A percentile compares a stretch with the other conserved stretches of the same genome.
phyloP scores from a whole-genome alignment of 805 yeast genomes.

The Saccharomycopsis malanga region DNA sequence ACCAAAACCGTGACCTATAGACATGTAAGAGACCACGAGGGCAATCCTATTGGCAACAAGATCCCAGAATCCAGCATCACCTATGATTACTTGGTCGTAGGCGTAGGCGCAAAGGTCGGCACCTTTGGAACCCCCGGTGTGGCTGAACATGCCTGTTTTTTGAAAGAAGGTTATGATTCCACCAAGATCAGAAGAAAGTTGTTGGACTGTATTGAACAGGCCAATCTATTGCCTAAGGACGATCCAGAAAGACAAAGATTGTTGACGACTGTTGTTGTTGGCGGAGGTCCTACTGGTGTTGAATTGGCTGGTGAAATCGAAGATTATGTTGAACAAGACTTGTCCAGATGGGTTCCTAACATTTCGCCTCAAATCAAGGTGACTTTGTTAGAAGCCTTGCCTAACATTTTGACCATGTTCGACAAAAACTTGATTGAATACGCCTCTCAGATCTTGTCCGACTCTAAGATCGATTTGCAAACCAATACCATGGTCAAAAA shows the following conservation, averaged over 20 bases:
- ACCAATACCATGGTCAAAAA: slow-evolving; percentile 85
- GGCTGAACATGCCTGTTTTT: slow-evolving; percentile 75
- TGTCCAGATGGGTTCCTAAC: slow-evolving; percentile 82
- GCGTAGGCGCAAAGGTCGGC: slow-evolving; percentile 93
- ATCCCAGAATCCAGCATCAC: slow-evolving; percentile 35
- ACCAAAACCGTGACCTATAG: slow-evolving; percentile 57
- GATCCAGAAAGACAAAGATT: slow-evolving; percentile 79
- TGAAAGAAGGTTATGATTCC: slow-evolving; percentile 87
- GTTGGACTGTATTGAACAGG: slow-evolving; percentile 85
- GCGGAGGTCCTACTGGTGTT: slow-evolving; percentile 76
- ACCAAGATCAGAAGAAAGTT: slow-evolving; percentile 73
- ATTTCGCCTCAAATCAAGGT: slow-evolving; percentile 77
- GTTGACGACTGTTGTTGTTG: slow-evolving; percentile 84
- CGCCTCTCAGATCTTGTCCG: slow-evolving; percentile 71
- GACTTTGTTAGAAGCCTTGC: slow-evolving; percentile 83
- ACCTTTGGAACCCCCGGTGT: slow-evolving; percentile 96
- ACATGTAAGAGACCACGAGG: slow-evolving; percentile 37
- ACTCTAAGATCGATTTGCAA: slow-evolving; percentile 61
- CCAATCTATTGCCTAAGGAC: slow-evolving; percentile 63
- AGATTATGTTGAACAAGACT: slow-evolving; percentile 89
- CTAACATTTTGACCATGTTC: slow-evolving; percentile 75
- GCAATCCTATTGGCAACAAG: slow-evolving; percentile 25
- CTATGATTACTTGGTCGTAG: slow-evolving; percentile 83
- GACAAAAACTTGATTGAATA: slow-evolving; percentile 63
- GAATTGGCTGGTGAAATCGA: slow-evolving; percentile 88